Evolutionary conservation across 2,329 filamentous ascomycete genomes (phyloP).

Genomic region (Byssochlamys sp.): DNA sequence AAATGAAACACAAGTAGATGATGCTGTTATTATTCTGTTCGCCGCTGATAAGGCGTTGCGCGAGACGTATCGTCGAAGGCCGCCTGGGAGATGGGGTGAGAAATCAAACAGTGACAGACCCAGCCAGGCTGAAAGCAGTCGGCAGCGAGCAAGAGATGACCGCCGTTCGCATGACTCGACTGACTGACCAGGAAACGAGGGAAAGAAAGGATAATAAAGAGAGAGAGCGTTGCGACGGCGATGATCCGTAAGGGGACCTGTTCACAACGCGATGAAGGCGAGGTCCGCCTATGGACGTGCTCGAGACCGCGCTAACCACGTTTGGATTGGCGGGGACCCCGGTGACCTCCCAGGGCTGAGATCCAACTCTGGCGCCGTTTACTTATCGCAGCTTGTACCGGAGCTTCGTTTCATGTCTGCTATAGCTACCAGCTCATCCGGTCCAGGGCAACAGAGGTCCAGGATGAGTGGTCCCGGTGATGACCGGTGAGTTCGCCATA

Average conservation of each 20-base stretch:
- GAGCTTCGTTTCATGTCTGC: slow-evolving; percentile 1
- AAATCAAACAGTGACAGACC: neutral
- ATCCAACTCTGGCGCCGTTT: neutral
- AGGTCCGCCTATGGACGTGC: neutral
- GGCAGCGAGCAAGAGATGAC: neutral
- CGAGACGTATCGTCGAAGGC: neutral
- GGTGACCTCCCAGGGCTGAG: neutral
- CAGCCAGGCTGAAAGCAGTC: neutral
- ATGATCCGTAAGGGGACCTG: neutral
- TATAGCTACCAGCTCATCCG: slow-evolving; percentile 4
- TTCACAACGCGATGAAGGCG: neutral
- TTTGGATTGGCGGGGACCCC: neutral
- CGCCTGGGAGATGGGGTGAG: neutral
- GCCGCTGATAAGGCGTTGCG: neutral
- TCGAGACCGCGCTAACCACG: neutral
- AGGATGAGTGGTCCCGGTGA: slow-evolving; percentile 30
- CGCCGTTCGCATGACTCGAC: neutral
- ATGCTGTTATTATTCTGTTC: neutral
- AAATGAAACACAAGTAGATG: neutral
- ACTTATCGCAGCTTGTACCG: neutral
- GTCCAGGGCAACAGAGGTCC: slow-evolving; percentile 3
- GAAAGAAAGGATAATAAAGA: neutral
- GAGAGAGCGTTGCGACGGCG: neutral
- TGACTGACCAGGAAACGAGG: neutral
- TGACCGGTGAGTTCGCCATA: slow-evolving; percentile 21